Base-by-base conservation (phyloP, 75 land plant species). In the Azolla pinnata region DNA sequence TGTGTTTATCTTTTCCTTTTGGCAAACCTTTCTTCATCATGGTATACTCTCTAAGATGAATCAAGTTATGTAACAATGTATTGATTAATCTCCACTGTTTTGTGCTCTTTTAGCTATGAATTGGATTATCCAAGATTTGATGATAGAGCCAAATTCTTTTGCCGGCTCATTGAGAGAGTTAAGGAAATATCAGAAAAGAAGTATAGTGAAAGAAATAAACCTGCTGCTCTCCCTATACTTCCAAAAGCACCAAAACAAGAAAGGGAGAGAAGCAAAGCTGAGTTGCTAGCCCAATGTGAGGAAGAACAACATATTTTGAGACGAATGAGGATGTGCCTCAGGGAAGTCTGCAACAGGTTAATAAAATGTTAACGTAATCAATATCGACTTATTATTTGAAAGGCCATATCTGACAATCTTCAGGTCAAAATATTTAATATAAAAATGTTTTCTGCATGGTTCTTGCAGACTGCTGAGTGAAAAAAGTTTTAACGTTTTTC, bases 261-360 rank as follows among this genome's bases (percentile, higher is more conserved):
- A 21, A 80, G 67, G 61, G 95, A 81, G 17, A 95, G 83, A 51
- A 91, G 87, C 60, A 70, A 64, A 5, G 87, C 86, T 24, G 97
- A 88, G 53, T 29, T 91, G 61, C 82, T 71, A 72, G 83, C 88
- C 4, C 92, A 83, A 33, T 81, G 83, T 33, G 97, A 91, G 66
- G 78, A 82, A 56, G 90, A 91, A 73, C 86, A 89, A 65, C 88
- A 91, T 71, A 85, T 88, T 19, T 67, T 91, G 53, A 80, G 97
- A 12, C 83, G 89, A 10, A 58, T 91, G 59, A 63, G 95, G 53
- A 91, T 91, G 97, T 91, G 97, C 56, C 77, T 91, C 33, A 76
- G 97, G 29, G 97, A 91, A 75, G 74, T 91, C 38, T 91, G 97
- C 63, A 91, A 82, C 63, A 64, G 97, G 97, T 91, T n/a, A 25